phyloP scores from a whole-genome alignment of 2,329 filamentous ascomycete genomes.

The Aspergillus costaricaensis region DNA sequence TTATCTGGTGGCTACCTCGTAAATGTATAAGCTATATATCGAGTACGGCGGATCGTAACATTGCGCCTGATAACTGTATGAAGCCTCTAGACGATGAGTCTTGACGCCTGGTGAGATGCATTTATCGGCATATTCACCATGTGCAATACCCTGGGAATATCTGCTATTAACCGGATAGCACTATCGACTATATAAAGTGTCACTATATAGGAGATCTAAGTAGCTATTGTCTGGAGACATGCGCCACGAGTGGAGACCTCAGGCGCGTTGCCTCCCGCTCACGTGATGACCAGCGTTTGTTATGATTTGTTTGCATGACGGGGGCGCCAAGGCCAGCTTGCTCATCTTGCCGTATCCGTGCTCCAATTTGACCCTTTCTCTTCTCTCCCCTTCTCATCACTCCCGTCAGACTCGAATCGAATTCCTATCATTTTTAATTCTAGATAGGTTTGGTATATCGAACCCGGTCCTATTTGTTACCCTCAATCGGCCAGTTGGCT shows the following conservation, averaged over 20 bases:
- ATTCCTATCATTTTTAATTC: not conserved
- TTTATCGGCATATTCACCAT: too few relatives aligned
- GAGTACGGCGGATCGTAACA: not conserved
- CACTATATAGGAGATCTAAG: too few relatives aligned
- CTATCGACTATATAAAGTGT: too few relatives aligned
- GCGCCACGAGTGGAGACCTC: not conserved
- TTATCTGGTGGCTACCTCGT: not conserved
- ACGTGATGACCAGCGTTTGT: not conserved
- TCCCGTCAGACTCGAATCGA: not conserved
- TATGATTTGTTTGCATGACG: not conserved
- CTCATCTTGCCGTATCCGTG: not conserved
- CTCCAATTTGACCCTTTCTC: not conserved
- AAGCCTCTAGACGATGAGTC: too few relatives aligned
- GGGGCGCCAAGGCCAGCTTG: not conserved
- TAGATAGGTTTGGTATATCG: not conserved
- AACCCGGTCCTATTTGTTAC: too few relatives aligned
- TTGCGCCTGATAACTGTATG: too few relatives aligned
- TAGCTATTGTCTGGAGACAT: too few relatives aligned
- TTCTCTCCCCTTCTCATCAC: not conserved
- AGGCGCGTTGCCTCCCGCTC: not conserved
- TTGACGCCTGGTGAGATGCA: too few relatives aligned
- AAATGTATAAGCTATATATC: not conserved
- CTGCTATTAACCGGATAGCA: too few relatives aligned
- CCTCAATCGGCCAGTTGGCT: constrained; percentile 5
- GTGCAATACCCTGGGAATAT: too few relatives aligned